Conservation (phyloP, 306 rosid genomes). For the Prunus fruticosa region DNA sequence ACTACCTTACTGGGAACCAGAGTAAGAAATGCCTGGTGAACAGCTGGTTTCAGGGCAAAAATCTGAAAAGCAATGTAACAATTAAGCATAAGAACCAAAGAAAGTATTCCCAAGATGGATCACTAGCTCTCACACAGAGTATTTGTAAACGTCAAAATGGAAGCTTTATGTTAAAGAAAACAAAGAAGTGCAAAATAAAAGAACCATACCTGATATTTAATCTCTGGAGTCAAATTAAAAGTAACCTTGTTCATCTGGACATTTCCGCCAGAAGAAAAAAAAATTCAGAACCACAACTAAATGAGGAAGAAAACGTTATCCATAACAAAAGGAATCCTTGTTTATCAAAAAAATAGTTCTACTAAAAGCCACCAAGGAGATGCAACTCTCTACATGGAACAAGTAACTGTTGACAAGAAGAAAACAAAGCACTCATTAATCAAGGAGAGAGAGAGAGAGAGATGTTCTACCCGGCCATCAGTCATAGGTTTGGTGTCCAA, state of each 20-base stretch:
- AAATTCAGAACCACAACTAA: slow-evolving; percentile 18
- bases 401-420: not conserved
- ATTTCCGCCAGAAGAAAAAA: slow-evolving; percentile 20
- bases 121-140: slow-evolving; percentile 1
- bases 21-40: slow-evolving; percentile 81
- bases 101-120: not conserved
- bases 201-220: slow-evolving; percentile 76
- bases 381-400: not conserved
- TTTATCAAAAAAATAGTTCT: not conserved
- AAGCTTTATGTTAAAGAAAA: not conserved
- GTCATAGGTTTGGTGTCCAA: slow-evolving; percentile 81
- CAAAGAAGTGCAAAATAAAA: slow-evolving; percentile 18
- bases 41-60: slow-evolving; percentile 93
- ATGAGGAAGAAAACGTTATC: not conserved
- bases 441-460: slow-evolving; percentile 14
- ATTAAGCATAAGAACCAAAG: slow-evolving; percentile 8
- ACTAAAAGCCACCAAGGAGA: not conserved
- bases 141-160: not conserved
- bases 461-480: slow-evolving; percentile 85
- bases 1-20: slow-evolving; percentile 84
- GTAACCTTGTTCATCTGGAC: slow-evolving; percentile 88
- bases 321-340: not conserved
- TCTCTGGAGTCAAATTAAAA: slow-evolving; percentile 91
- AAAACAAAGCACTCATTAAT: not conserved
- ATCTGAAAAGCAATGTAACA: slow-evolving; percentile 53